phyloP scores from a whole-genome alignment of 805 yeast genomes.

The Candida corydali region DNA sequence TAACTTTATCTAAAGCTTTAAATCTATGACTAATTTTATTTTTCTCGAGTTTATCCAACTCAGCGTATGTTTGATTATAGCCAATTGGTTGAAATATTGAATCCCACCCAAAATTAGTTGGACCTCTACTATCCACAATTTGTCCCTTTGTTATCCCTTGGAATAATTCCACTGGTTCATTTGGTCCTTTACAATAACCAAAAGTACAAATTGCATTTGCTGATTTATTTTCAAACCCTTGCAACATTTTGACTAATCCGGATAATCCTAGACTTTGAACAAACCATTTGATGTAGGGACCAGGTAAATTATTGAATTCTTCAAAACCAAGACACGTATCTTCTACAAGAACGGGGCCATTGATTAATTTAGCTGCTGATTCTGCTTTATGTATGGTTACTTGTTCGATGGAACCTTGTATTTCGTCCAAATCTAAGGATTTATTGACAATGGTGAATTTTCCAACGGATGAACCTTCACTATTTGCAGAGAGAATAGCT shows the following conservation, averaged over 20 bases:
- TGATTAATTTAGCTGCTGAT: conserved; percentile 58
- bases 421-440: conserved; percentile 78
- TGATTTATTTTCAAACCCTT: conserved; percentile 74
- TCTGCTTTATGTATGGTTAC: conserved; percentile 78
- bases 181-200: conserved; percentile 86
- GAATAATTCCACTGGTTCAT: conserved; percentile 64
- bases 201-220: conserved; percentile 91
- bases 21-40: conserved; percentile 85
- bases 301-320: conserved; percentile 81
- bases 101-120: conserved; percentile 90
- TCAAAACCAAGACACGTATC: conserved; percentile 87
- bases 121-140: conserved; percentile 78
- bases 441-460: conserved; percentile 52
- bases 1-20: conserved; percentile 73
- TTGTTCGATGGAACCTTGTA: conserved; percentile 83
- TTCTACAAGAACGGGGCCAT: conserved; percentile 89
- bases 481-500: conserved; percentile 50
- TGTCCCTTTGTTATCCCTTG: conserved; percentile 81
- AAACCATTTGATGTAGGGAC: conserved; percentile 95
- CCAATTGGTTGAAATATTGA: conserved; percentile 84
- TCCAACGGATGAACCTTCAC: conserved; percentile 36
- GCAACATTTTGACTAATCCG: conserved; percentile 73
- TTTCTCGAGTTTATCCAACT: conserved; percentile 73
- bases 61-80: conserved; percentile 69
- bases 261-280: conserved; percentile 67